Base-by-base conservation (phyloP, 345 rosid genomes). In the Salix dunnii region DNA sequence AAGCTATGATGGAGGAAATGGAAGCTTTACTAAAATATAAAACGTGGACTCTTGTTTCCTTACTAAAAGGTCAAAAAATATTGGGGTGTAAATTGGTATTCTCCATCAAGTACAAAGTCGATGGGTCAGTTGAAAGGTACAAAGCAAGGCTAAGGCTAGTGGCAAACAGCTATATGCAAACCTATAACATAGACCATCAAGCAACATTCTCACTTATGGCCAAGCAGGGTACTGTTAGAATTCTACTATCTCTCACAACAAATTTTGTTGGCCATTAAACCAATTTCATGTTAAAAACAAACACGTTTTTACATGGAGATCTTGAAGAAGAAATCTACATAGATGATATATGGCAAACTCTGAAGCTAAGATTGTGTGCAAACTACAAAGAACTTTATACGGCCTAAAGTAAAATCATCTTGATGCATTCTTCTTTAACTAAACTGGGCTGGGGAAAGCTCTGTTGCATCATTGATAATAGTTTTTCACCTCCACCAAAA, bases 401-500 rank as follows among this genome's bases (percentile, higher is more conserved):
- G 55, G 62, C 3, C 13, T 58, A 1, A 68, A 68, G 18, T n/a
- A n/a, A n/a, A n/a, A n/a, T 53, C 60, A 20, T 53, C 20, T 53
- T 23, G 60, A 20, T 53, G 60, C 60, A 53, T 2, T 53, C 60
- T 6, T 53, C 60, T 53, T 18, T 20, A 6, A 53, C 60, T n/a
- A 53, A 0, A 53, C 60, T 25, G 23, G 20, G 60, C 10, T 53
- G 23, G 0, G 92, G 91, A n/a, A 90, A 89, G 31, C 58, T 77
- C 40, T 78, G 48, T 0, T 61, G 33, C 82, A 86, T 51, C 79
- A 75, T 68, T 0, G 42, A 27, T 58, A 89, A 74, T 51, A 91
- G 84, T 13, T 72, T 78, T 25, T 74, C 55, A 1, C 76, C 77
- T 0, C 28, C 55, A 2, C 92, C 91, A 91, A 78, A 30, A 79